A percentile compares a stretch with the other conserved stretches of the same genome.
Evolutionary conservation across 208 protist species (phyloP).

Genomic region (Trypanosoma mega): DNA sequence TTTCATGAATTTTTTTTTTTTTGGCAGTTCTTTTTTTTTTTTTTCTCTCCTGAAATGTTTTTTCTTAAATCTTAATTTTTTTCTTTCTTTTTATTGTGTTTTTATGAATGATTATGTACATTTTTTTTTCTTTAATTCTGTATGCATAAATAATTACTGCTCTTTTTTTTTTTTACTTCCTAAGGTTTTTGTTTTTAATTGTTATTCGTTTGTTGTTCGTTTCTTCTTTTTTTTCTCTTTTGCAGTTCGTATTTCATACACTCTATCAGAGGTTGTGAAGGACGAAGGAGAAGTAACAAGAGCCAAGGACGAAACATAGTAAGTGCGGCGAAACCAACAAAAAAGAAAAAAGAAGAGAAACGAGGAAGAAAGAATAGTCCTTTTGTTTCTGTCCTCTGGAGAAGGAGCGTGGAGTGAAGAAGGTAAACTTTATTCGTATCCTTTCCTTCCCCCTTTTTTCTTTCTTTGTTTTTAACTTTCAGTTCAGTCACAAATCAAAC

Average conservation of each 20-base stretch:
- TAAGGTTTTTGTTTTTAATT: neutral
- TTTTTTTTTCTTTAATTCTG: conserved; percentile 1
- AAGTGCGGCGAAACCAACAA: neutral
- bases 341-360: conserved; percentile 14
- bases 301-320: neutral
- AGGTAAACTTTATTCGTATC: no score
- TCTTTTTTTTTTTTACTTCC: conserved; percentile 5
- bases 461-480: no score
- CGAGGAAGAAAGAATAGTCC: neutral
- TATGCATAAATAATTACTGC: neutral
- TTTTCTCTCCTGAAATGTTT: neutral
- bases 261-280: neutral
- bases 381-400: no score
- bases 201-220: conserved; percentile 6
- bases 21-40: neutral
- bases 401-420: no score
- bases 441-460: no score
- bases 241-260: neutral
- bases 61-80: neutral
- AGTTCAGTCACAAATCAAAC: no score
- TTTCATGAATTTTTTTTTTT: neutral
- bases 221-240: conserved; percentile 10
- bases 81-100: neutral
- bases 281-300: neutral
- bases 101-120: neutral